A percentile compares a stretch with the other conserved stretches of the same genome.
Conservation (phyloP, 1,284 basidiomycete genomes). For the Pseudozyma sp. region DNA sequence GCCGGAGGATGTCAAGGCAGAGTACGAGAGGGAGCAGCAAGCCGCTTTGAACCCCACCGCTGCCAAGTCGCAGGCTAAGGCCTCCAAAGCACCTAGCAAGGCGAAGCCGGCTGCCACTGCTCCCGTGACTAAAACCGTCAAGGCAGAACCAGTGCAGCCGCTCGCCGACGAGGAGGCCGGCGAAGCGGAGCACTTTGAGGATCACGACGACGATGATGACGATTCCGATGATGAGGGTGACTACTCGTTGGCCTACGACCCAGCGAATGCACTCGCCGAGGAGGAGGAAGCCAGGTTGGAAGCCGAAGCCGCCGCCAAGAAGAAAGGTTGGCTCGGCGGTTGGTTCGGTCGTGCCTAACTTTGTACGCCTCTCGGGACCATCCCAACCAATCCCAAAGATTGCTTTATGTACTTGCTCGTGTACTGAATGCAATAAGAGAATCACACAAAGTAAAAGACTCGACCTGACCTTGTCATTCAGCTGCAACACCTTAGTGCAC, state of each 20-base stretch:
- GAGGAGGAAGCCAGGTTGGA: slow-evolving; percentile 53
- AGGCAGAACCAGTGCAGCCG: slow-evolving; percentile 11
- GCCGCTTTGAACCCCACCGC: slow-evolving; percentile 1
- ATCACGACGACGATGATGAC: slow-evolving; percentile 13
- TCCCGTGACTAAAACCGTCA: slow-evolving; percentile 10
- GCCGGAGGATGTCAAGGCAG: slow-evolving; percentile 32
- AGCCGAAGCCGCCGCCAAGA: slow-evolving; percentile 44
- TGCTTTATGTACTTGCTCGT: no score
- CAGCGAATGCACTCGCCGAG: slow-evolving; percentile 54
- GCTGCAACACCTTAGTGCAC: no score
- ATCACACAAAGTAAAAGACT: no score
- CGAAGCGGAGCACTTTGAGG: slow-evolving; percentile 34
- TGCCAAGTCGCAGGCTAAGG: slow-evolving; percentile 14
- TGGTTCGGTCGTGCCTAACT: slow-evolving; percentile 58
- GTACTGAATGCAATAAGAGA: no score
- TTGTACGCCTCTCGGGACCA: no score
- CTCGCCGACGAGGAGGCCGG: slow-evolving; percentile 11
- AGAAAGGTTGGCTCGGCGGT: slow-evolving; percentile 63
- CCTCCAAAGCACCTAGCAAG: slow-evolving; percentile 14
- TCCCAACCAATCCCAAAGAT: no score
- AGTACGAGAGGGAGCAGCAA: slow-evolving; percentile 45
- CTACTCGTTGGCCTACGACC: slow-evolving; percentile 52
- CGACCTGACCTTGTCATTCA: no score
- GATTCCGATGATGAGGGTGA: slow-evolving; percentile 29
- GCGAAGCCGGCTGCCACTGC: slow-evolving; percentile 11